Percentiles rank a stretch among this genome's conserved stretches.
phyloP scores from a whole-genome alignment of 805 yeast species.

The Candida incommunis region DNA sequence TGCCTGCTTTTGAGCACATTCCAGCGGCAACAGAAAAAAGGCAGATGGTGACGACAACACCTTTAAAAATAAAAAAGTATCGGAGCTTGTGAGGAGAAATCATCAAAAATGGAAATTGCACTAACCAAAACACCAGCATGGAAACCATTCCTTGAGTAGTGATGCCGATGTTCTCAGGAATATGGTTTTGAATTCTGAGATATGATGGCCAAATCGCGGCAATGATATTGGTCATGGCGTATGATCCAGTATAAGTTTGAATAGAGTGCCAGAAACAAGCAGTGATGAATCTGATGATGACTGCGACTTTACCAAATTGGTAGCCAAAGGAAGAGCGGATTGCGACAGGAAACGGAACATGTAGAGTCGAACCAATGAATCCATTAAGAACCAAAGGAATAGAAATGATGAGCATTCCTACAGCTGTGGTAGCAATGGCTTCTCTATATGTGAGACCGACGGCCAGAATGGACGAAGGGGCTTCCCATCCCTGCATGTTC shows the following conservation, averaged over 20 bases:
- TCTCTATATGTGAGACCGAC: slow-evolving; percentile 82
- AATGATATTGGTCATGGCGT: slow-evolving; percentile 63
- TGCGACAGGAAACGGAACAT: slow-evolving; percentile 71
- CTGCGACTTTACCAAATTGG: slow-evolving; percentile 73
- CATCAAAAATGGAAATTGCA: slow-evolving; percentile 10
- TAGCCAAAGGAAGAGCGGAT: slow-evolving; percentile 71
- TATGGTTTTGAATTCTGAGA: slow-evolving; percentile 27
- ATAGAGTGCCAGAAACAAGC: slow-evolving; percentile 76
- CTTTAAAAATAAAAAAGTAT: slow-evolving; percentile 10
- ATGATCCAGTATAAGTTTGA: slow-evolving; percentile 69
- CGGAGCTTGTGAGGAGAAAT: slow-evolving; percentile 12
- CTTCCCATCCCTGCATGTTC: slow-evolving; percentile 78
- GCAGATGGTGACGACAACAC: slow-evolving; percentile 7
- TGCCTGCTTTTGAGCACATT: slow-evolving; percentile 7
- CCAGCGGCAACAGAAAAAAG: slow-evolving; percentile 11
- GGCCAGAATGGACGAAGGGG: slow-evolving; percentile 69
- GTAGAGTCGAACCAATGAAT: slow-evolving; percentile 64
- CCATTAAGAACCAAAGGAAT: slow-evolving; percentile 52
- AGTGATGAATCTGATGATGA: slow-evolving; percentile 75
- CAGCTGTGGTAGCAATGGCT: slow-evolving; percentile 76
- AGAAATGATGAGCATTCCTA: slow-evolving; percentile 63
- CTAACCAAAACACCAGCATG: slow-evolving; percentile 8
- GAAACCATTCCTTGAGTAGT: slow-evolving; percentile 11
- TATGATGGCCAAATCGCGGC: slow-evolving; percentile 47
- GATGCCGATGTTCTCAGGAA: slow-evolving; percentile 31